A percentile compares a stretch with the other conserved stretches of the same genome.
phyloP scores from a whole-genome alignment of 2,329 filamentous ascomycete genomes.

The Ambrosiella xylebori region DNA sequence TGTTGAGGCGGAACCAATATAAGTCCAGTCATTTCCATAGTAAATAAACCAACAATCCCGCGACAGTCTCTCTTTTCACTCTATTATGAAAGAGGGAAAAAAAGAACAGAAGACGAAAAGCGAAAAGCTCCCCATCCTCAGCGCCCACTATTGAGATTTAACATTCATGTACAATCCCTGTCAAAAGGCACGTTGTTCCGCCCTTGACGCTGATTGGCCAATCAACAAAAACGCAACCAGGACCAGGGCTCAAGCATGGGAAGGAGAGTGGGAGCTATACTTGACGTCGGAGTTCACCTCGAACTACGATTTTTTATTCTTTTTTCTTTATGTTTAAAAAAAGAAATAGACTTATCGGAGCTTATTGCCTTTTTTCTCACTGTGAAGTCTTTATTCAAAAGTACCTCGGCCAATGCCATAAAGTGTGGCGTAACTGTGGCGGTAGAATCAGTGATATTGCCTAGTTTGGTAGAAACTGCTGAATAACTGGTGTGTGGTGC shows the following conservation, averaged over 20 bases:
- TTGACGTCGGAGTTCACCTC: background rate
- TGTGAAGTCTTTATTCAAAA: too few species aligned
- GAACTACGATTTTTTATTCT: too few species aligned
- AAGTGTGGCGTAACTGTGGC: background rate
- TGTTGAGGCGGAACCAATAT: too few species aligned
- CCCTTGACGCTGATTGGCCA: conserved; percentile 8
- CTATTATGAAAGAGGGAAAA: too few species aligned
- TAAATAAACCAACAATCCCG: too few species aligned
- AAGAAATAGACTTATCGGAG: too few species aligned
- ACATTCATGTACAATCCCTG: background rate
- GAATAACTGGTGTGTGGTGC: background rate
- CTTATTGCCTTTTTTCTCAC: too few species aligned
- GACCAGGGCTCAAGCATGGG: background rate
- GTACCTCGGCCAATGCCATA: too few species aligned
- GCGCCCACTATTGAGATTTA: background rate
- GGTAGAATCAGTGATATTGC: background rate
- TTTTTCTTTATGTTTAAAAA: too few species aligned
- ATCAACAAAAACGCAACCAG: background rate
- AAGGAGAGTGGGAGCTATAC: background rate
- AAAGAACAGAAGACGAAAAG: background rate
- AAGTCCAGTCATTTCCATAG: too few species aligned
- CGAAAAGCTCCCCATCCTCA: background rate
- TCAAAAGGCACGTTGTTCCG: conserved; percentile 10
- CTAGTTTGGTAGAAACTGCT: background rate
- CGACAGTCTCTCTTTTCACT: too few species aligned